These are phyloP conservation scores for Triangularia verruculosa DNA, from an alignment of 2,329 filamentous ascomycete species.

Conservation along the genomic window DNA sequence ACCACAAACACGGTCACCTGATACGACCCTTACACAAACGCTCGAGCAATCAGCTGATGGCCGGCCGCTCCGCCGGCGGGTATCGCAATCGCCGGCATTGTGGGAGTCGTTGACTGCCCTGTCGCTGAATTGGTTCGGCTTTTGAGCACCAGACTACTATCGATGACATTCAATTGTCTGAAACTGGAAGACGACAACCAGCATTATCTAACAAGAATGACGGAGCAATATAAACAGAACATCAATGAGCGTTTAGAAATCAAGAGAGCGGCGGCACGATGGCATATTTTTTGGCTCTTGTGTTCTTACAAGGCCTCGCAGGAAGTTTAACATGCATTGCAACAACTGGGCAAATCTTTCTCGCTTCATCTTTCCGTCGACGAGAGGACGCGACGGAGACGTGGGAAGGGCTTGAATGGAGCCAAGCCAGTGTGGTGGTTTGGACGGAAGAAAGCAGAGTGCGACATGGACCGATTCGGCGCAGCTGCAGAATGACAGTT, in stretches of 20 bases:
- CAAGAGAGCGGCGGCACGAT: too few relatives aligned
- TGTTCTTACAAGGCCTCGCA: not conserved
- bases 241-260: not conserved
- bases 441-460: constrained; percentile 1
- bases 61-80: too few relatives aligned
- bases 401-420: not conserved
- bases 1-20: constrained; percentile 1
- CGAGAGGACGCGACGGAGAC: not conserved
- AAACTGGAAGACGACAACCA: too few relatives aligned
- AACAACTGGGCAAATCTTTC: not conserved
- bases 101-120: too few relatives aligned
- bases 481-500: too few relatives aligned
- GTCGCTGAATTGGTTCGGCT: too few relatives aligned
- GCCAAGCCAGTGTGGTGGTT: not conserved
- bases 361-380: not conserved
- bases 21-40: not conserved
- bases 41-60: not conserved
- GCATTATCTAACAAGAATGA: too few relatives aligned
- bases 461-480: not conserved
- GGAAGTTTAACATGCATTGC: not conserved
- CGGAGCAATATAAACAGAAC: not conserved
- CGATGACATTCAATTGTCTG: too few relatives aligned
- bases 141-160: too few relatives aligned
- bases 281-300: not conserved
- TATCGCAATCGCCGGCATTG: too few relatives aligned